These are phyloP conservation scores for Tanacetum coccineum DNA, from an alignment of 129 eudicot species.

Conservation along the genomic window DNA sequence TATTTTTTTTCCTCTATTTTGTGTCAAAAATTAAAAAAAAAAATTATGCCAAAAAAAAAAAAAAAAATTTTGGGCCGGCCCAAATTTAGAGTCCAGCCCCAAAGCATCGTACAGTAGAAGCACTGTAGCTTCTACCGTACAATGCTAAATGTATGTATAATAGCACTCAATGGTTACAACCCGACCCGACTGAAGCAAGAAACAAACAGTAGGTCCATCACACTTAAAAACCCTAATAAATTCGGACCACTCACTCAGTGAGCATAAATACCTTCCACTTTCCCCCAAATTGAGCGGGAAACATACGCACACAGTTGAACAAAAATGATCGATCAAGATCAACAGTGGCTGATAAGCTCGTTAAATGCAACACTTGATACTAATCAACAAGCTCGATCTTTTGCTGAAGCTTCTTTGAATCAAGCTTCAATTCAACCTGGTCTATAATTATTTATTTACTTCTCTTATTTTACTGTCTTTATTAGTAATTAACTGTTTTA, in stretches of 20 bases:
- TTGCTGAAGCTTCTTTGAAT: slow-evolving; percentile 70
- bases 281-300: slow-evolving; percentile 50
- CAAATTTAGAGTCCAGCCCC: too few relatives aligned
- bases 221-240: slow-evolving; percentile 33
- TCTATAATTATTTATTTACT: slow-evolving; percentile 16
- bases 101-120: too few relatives aligned
- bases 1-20: too few relatives aligned
- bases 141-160: too few relatives aligned
- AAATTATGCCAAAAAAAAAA: too few relatives aligned
- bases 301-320: slow-evolving; percentile 22
- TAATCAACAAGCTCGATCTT: slow-evolving; percentile 74
- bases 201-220: slow-evolving; percentile 8
- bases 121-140: too few relatives aligned
- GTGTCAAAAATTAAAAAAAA: too few relatives aligned
- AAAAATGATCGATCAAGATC: slow-evolving; percentile 65
- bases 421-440: slow-evolving; percentile 93
- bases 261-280: slow-evolving; percentile 15
- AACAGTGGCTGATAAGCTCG: slow-evolving; percentile 84
- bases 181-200: background rate
- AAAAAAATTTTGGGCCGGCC: too few relatives aligned
- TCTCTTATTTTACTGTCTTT: background rate
- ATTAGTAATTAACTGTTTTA: too few relatives aligned
- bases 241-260: slow-evolving; percentile 18
- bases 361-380: slow-evolving; percentile 88
- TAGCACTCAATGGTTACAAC: background rate